Evolutionary conservation across 371 early-diverging fungal genomes (phyloP), one percentile per base, ranked within the genome.

Genomic region (Mucor lusitanicus): DNA sequence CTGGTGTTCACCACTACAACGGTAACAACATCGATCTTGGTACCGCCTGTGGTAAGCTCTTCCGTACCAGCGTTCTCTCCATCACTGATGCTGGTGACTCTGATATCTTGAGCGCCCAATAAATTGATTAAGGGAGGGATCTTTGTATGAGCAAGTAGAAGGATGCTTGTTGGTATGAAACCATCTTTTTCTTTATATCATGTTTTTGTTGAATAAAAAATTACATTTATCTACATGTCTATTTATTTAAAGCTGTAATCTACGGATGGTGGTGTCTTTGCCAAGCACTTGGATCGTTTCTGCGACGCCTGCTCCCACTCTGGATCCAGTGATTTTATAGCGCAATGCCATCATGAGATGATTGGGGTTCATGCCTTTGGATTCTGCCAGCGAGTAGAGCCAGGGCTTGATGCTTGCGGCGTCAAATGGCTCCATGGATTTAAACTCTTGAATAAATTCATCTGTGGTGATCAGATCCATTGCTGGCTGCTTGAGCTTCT

Each of bases 31-130:
- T 97, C 75, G 97, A 96, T 78, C 92, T 99, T 73, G 99, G 99
- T 81, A 97, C 98, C 74, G 99, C 99, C 72, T 99, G 99, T 89
- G 98, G 99, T 90, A 97, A 96, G 91, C 96, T 95, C 91, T 98
- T 93, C 95, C 95, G 98, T 63, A 75, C 79, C 78, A 76, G 76
- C 77, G 90, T 90, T 74, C 87, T 99, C 79, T 95, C 97, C 79
- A 95, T 99, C 90, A 92, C 96, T 74, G 97, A 99, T 80, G 92
- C 95, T 73, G 99, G 99, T 90, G 98, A 97, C 90, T 96, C 94
- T 71, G 84, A 84, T 63, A 84, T 84, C 74, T 74, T 84, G 73
- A 67, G 62, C 53, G 69, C 84, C 62, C 82, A 81, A 63, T 80
- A 80, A 76, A 39, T 64, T 53, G 40, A 54, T 35, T 0, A 25